Percentiles rank a stretch among this genome's conserved stretches.
These are phyloP conservation scores for Epichloe sp. DNA, from an alignment of 2,329 filamentous ascomycete species.

Conservation along the genomic window DNA sequence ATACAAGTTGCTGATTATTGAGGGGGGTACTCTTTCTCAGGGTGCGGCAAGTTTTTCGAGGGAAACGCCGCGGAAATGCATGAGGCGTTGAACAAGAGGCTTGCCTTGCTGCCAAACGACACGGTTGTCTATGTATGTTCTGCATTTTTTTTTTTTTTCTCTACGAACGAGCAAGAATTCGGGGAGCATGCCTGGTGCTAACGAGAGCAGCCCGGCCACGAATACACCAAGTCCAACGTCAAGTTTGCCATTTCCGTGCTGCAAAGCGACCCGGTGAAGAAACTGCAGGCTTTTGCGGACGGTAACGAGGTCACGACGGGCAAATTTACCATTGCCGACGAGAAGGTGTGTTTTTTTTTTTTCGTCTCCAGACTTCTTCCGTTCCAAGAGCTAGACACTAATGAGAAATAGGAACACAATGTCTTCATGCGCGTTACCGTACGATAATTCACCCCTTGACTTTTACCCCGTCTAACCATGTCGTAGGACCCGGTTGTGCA, in stretches of 20 bases:
- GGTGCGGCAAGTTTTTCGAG: slow-evolving; percentile 94
- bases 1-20: too few relatives aligned
- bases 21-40: slow-evolving; percentile 25
- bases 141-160: background rate
- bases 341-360: slow-evolving; percentile 52
- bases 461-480: background rate
- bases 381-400: background rate
- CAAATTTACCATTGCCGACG: slow-evolving; percentile 91
- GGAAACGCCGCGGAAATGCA: slow-evolving; percentile 85
- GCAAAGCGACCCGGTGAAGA: slow-evolving; percentile 62
- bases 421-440: slow-evolving; percentile 87
- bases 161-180: background rate
- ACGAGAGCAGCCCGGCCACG: slow-evolving; percentile 63
- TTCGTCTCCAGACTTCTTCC: background rate
- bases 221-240: slow-evolving; percentile 96
- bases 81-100: slow-evolving; percentile 73
- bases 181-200: background rate
- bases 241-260: slow-evolving; percentile 72
- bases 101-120: slow-evolving; percentile 72
- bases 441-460: slow-evolving; percentile 19
- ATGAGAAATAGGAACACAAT: slow-evolving; percentile 58
- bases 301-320: slow-evolving; percentile 82
- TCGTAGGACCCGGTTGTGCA: slow-evolving; percentile 67
- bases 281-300: slow-evolving; percentile 63
- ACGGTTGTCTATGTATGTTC: slow-evolving; percentile 73